These are phyloP conservation scores for Spergularia bocconei DNA, from an alignment of 148 eudicot species.

Conservation along the genomic window DNA sequence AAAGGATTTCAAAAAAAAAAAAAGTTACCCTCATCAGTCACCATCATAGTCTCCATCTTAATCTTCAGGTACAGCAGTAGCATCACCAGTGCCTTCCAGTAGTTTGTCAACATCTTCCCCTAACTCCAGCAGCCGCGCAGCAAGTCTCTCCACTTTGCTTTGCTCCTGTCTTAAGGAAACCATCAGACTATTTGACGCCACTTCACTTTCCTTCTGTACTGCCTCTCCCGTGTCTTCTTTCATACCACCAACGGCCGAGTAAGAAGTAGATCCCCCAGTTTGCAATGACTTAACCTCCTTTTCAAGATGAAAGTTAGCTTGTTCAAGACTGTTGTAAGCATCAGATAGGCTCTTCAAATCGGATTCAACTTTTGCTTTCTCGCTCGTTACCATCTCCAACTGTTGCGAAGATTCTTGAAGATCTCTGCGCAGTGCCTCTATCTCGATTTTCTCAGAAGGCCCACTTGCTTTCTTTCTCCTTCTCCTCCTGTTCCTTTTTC, in stretches of 20 bases:
- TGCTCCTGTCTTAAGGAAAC: constrained; percentile 94
- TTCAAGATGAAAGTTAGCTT: constrained; percentile 56
- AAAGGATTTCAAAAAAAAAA: too few species aligned
- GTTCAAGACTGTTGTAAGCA: constrained; percentile 85
- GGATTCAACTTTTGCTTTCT: constrained; percentile 57
- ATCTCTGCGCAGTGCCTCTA: constrained; percentile 64
- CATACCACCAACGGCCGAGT: background rate
- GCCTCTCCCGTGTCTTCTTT: constrained; percentile 58
- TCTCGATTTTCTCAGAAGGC: constrained; percentile 57
- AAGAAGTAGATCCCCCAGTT: constrained; percentile 40
- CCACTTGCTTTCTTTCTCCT: constrained; percentile 28
- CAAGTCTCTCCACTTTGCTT: constrained; percentile 73
- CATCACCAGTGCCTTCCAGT: constrained; percentile 82
- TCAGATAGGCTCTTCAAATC: constrained; percentile 83
- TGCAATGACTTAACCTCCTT: constrained; percentile 54
- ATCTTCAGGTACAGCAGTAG: constrained; percentile 39
- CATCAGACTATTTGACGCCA: constrained; percentile 64
- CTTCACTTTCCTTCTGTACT: constrained; percentile 78
- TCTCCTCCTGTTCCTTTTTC: background rate
- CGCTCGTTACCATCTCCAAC: constrained; percentile 54
- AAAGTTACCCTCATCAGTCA: background rate
- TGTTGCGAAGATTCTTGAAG: constrained; percentile 58
- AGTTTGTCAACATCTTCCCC: constrained; percentile 78
- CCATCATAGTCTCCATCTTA: constrained; percentile 7
- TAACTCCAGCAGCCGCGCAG: constrained; percentile 46